These are phyloP conservation scores for Stellera chamaejasme DNA, from an alignment of 345 rosid species.

Conservation along the genomic window DNA sequence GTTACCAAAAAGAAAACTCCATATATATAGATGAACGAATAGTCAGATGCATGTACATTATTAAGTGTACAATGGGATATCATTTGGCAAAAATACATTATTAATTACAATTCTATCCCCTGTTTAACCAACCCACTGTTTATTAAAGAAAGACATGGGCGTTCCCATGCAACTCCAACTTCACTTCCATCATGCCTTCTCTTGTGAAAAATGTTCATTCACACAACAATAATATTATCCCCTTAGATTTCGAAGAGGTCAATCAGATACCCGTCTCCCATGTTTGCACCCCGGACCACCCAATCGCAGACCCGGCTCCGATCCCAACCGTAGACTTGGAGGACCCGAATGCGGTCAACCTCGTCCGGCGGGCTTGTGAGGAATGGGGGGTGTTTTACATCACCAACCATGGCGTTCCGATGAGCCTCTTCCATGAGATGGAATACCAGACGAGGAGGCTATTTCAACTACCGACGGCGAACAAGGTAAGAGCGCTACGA, in stretches of 20 bases:
- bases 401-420: conserved; percentile 56
- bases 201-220: not conserved
- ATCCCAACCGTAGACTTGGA: conserved; percentile 50
- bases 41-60: no score
- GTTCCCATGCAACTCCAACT: no score
- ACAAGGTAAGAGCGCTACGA: conserved; percentile 46
- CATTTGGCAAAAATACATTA: no score
- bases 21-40: no score
- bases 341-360: conserved; percentile 21
- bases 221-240: conserved; percentile 6
- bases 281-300: conserved; percentile 7
- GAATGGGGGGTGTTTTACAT: conserved; percentile 75
- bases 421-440: conserved; percentile 26
- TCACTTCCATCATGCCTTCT: no score
- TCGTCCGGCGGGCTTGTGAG: conserved; percentile 52
- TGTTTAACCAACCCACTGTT: no score
- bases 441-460: conserved; percentile 35
- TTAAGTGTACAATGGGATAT: no score
- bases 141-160: no score
- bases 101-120: no score
- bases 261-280: conserved; percentile 19
- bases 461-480: conserved; percentile 49
- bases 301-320: not conserved
- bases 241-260: conserved; percentile 18
- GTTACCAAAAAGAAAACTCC: no score